These are phyloP conservation scores for Piper betle DNA, from an alignment of 164 flowering plant species.

Conservation along the genomic window DNA sequence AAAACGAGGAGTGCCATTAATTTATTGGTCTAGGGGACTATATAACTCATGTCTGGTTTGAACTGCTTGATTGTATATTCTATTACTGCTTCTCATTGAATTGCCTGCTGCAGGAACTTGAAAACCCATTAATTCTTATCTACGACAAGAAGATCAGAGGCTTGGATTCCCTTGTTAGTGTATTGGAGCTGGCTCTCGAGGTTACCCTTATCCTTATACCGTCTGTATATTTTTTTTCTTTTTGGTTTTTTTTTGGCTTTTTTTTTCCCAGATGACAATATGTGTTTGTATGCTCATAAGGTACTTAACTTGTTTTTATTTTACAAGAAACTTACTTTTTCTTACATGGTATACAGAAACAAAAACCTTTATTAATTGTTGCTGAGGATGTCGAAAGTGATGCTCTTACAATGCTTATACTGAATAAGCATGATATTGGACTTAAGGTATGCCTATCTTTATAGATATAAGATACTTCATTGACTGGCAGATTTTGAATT, in stretches of 20 bases:
- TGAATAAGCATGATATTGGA: constrained; percentile 75
- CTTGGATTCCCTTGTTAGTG: constrained; percentile 37
- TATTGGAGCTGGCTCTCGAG: constrained; percentile 55
- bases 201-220: constrained; percentile 6
- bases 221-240: background rate
- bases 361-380: constrained; percentile 53
- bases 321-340: background rate
- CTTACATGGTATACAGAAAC: constrained; percentile 20
- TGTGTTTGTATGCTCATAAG: background rate
- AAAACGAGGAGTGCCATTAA: no score
- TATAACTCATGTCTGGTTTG: background rate
- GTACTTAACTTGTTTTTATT: no score
- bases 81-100: background rate
- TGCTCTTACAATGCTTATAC: constrained; percentile 53
- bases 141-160: constrained; percentile 75
- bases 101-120: constrained; percentile 48
- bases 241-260: background rate
- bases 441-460: constrained; percentile 36
- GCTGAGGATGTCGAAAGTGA: constrained; percentile 90
- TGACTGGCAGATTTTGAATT: background rate
- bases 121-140: constrained; percentile 68
- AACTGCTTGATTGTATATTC: background rate
- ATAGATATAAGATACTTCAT: no score
- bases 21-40: no score
- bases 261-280: background rate